phyloP scores from a whole-genome alignment of 352 stramenopile genomes.

The Blastocystis sp. region DNA sequence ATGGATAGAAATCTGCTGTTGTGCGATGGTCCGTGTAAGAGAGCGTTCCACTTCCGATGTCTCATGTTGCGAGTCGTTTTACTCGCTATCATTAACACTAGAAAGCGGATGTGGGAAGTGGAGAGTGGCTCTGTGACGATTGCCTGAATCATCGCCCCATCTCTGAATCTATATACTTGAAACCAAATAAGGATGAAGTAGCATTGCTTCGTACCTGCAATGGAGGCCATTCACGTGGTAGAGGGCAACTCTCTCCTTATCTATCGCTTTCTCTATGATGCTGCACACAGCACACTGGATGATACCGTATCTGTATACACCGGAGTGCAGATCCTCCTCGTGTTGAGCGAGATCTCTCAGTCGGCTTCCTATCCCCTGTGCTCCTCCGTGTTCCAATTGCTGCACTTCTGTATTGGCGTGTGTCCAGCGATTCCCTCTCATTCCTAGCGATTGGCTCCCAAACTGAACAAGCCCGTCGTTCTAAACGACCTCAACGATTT shows the following conservation, averaged over 20 bases:
- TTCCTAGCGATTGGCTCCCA: not conserved
- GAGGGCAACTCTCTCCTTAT: constrained; percentile 5
- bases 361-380: constrained; percentile 11
- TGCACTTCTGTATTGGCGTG: constrained; percentile 1
- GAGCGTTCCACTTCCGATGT: constrained; percentile 62
- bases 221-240: not conserved
- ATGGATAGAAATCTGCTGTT: constrained; percentile 57
- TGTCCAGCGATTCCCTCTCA: not conserved
- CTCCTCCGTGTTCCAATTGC: constrained; percentile 49
- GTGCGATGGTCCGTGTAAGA: constrained; percentile 58
- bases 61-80: constrained; percentile 30
- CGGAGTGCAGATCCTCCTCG: constrained; percentile 25
- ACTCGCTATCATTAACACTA: not conserved
- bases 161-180: constrained; percentile 29
- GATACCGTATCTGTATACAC: not conserved
- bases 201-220: not conserved
- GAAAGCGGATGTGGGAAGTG: constrained; percentile 45
- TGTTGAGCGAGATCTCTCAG: constrained; percentile 46
- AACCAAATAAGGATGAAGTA: constrained; percentile 22
- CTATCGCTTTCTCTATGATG: constrained; percentile 36
- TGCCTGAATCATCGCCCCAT: constrained; percentile 33
- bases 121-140: constrained; percentile 66
- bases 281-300: not conserved
- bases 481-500: constrained; percentile 11
- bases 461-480: constrained; percentile 2